Evolutionary conservation across 169 alveolate genomes (phyloP), one percentile per base, ranked within the genome.

Genomic region (Eimeria tenella): DNA sequence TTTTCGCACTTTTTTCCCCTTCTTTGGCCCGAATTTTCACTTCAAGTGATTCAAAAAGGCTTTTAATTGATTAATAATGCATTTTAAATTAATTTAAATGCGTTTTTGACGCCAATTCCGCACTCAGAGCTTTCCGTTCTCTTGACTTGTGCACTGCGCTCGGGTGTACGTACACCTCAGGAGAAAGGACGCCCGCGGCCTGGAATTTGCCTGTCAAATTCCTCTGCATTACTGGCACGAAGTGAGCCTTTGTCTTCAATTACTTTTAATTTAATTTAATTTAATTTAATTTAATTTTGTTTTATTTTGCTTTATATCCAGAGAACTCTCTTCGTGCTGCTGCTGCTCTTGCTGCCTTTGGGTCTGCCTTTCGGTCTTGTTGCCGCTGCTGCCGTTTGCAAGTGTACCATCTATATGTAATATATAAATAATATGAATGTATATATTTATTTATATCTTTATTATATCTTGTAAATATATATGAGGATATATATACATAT

Each of bases 211-310:
- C 42, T 83, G 90, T 21, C 90, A 83, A 11, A 83, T 83, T 10
- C 90, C 90, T 5, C 90, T 83, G 7, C 56, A 49, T 15, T 65
- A 58, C 31, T 83, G 90, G 90, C 90, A 83, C 60, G 90, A 83
- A 15, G 73, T 79, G 10, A 19, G 79, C 21, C 21, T 68, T 68
- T 9, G n/a, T 68, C 50, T 15, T 4, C 13, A 31, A 21, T 19
- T 68, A 9, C 50, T 19, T 17, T 7, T 68, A 19, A n/a, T 4
- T 68, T 11, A 13, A 17, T 58, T 10, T 17, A 58, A 17, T 58
- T 13, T 17, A 58, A 10, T 17, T 58, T 58, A 17, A 58, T 17
- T 58, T 31, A 17, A 13, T 17, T 58, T 58, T 31, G 42, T 31
- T 31, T 31, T 31, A 31, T 31, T 31, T 31, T 31, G 42, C 0